Evolutionary conservation across 805 yeast genomes (phyloP), one percentile per base, ranked within the genome.

Genomic region (Kuraishia hungarica): DNA sequence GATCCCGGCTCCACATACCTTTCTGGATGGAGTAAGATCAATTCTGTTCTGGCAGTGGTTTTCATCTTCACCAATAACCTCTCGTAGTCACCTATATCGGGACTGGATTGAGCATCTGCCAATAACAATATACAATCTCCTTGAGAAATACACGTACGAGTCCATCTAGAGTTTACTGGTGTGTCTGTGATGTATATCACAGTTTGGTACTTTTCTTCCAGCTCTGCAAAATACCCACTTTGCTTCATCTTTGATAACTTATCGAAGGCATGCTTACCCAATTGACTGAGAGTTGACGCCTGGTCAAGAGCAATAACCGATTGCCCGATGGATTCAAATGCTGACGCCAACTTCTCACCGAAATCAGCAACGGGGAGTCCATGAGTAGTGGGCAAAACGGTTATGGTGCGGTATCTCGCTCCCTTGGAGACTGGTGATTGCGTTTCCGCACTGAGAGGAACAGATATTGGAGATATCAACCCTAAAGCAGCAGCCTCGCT

Each of bases 221-320:
- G 75, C 61, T 90, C 96, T 0, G 97, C 88, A 65, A 93, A 87
- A 64, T 86, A 89, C 0, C 97, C 97, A 48, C 94, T 82, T 58
- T 92, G 85, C 65, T 89, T 92, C 64, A 94, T 73, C 55, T 86
- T 84, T 0, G 97, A 89, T 51, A 94, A 75, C 61, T 84, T 90
- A 67, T 90, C 96, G 74, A 94, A 94, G 0, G 98, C 97, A 69
- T 92, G 89, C 54, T 89, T 79, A 1, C 99, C 99, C 58, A 93
- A 72, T 65, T 89, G 92, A 2, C 80, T 78, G 56, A 93, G 72
- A 0, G 92, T 83, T 0, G 92, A 79, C 0, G 96, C 84, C 65
- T 91, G 96, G 61, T 91, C 89, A n/a, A 93, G 73, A 1, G 89
- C 82, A 54, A 87, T 83, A 2, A 89, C 94, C 1, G 84, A 75